Base-by-base conservation (phyloP, 805 yeast species). In the Saturnispora bothae region DNA sequence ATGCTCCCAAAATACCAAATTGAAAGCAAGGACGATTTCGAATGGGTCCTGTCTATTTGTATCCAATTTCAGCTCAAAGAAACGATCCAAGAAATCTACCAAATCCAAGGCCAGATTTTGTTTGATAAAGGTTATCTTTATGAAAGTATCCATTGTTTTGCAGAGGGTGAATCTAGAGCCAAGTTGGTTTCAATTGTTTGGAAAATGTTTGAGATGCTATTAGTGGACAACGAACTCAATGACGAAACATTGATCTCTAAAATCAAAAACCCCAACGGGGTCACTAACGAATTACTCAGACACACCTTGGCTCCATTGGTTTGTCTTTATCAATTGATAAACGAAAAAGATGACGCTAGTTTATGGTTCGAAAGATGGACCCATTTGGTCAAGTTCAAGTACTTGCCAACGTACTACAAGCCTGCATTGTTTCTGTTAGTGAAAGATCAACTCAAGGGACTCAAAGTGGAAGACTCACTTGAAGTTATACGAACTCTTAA, bases 291-390 rank as follows among this genome's bases (percentile, higher is more conserved):
- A 13, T 64, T 75, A 2, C 65, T 82, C 49, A 69, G 76, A 46
- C 88, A 81, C 53, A 69, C 81, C 19, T 53, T 82, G 36, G 61
- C 89, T 4, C 92, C 92, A 33, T 76, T 80, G 52, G 85, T 79
- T 2, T 71, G 78, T 0, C 60, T 82, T 18, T 63, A 64, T 42
- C 68, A 68, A 43, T 75, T 71, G 48, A 68, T 68, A 51, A 56
- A 58, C 14, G 47, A 53, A 38, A 34, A 42, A 5, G 40, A 48
- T 6, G 56, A 59, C 5, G 52, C 60, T 1, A 21, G 33, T 4
- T 32, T 43, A 1, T 43, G 45, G 35, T 48, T 65, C 31, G 37
- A 43, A 3, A 58, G 57, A 36, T 38, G 66, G n/a, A 45, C 61
- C 12, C 55, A 60, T 28, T 53, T 76, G 12, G 52, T 79, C 19